Conservation (phyloP, 306 rosid species). For the Morella rubra region DNA sequence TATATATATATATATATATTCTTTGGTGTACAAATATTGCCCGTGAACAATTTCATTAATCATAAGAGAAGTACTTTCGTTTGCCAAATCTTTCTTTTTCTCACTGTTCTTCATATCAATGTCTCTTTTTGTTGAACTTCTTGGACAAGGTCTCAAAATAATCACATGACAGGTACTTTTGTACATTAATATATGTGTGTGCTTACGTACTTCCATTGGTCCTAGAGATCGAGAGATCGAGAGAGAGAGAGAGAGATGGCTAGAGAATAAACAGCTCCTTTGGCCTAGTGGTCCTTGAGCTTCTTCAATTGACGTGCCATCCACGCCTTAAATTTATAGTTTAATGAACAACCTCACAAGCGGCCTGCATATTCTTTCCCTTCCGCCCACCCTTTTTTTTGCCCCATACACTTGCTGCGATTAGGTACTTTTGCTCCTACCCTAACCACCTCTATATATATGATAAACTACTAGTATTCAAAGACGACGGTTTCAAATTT, state of each 20-base stretch:
- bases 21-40: no score
- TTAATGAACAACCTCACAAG: neutral
- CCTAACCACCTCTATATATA: neutral
- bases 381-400: neutral
- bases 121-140: no score
- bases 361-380: neutral
- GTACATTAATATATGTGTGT: neutral
- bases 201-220: neutral
- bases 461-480: no score
- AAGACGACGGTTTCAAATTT: no score
- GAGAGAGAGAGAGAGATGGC: neutral
- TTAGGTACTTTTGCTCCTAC: neutral
- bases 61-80: no score
- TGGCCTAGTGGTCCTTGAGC: neutral
- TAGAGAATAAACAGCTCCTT: neutral
- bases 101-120: no score
- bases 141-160: neutral
- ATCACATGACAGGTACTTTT: neutral
- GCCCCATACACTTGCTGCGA: neutral
- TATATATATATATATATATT: no score
- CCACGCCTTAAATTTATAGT: neutral
- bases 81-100: no score
- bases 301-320: conserved; percentile 1
- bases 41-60: no score
- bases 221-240: neutral